Evolutionary conservation across 306 rosid species (phyloP), one percentile per base, ranked within the genome.

Genomic region (Macrotyloma uniflorum): DNA sequence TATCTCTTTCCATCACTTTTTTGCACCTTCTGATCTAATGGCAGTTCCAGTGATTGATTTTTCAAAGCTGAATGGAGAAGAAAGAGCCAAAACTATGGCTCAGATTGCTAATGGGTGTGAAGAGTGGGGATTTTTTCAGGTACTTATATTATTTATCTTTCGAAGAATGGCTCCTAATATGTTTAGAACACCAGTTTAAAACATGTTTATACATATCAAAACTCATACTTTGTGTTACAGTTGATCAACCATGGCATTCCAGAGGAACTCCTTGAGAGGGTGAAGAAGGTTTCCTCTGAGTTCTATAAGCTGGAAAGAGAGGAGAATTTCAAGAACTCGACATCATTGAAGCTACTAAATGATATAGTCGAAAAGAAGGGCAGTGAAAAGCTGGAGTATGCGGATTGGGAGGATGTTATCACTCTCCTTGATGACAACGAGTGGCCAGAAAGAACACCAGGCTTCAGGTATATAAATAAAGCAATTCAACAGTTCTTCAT

Each of bases 111-210:
- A 90, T 79, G 97, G 98, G n/a, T 95, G 93, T 76, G 97, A 95
- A 84, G 97, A 93, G 62, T 95, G 99, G 99, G 99, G 99, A 10
- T 95, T 95, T 89, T 95, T 95, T 73, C 99, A 93, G 98, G 99
- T 89, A 88, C 72, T 53, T 81, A 13, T 13, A 18, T 36, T 32
- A 43, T 70, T 47, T 36, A 18, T 32, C 19, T 42, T 26, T 42
- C 71, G 69, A 53, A 38, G 35, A 49, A 62, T 47, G 69, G 51
- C 14, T 33, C 4, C 13, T 62, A 43, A 7, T 47, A 26, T 76
- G 12, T 43, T 26, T 36, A 49, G 22, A 19, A 42, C 62, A 33
- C 33, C 62, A 69, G 65, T 18, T 43, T 28, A 7, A 16, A 61
- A 79, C 53, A 67, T 59, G 45, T 40, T 30, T 55, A 33, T 62